Percentiles rank a stretch among this genome's conserved stretches.
phyloP scores from a whole-genome alignment of 306 rosid species.

The Prunus mume region DNA sequence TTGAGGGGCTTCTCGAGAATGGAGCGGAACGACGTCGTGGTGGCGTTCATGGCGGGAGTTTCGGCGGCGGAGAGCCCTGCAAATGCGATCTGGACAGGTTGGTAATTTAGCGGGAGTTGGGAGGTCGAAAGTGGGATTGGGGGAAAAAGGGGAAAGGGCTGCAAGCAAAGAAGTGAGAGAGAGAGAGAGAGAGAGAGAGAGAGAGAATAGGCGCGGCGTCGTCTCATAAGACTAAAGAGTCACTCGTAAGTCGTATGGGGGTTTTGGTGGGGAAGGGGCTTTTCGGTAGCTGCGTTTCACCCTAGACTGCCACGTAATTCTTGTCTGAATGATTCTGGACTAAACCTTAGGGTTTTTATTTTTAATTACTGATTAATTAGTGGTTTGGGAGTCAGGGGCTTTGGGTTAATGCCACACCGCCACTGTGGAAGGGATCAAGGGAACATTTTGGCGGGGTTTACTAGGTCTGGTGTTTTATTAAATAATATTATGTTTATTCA shows the following conservation, averaged over 20 bases:
- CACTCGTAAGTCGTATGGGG: not conserved
- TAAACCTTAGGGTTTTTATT: constrained; percentile 7
- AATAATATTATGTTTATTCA: too few relatives aligned
- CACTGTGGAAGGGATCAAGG: constrained; percentile 1
- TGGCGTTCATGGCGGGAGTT: constrained; percentile 58
- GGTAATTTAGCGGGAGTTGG: constrained; percentile 4
- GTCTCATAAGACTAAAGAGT: not conserved
- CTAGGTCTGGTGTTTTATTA: not conserved
- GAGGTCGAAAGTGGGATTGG: constrained; percentile 15
- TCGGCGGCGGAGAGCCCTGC: constrained; percentile 13
- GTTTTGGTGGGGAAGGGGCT: constrained; percentile 29
- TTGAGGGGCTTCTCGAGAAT: constrained; percentile 87
- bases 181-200: constrained; percentile 19
- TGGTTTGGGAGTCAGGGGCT: not conserved
- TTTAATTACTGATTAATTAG: not conserved
- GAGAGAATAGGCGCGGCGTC: constrained; percentile 12
- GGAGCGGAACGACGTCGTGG: constrained; percentile 62
- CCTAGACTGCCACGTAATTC: constrained; percentile 94
- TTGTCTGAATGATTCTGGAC: constrained; percentile 49
- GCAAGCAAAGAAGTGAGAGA: not conserved
- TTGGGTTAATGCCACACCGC: not conserved
- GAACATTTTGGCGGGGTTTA: not conserved
- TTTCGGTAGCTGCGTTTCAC: constrained; percentile 60
- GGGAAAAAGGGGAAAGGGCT: constrained; percentile 5
- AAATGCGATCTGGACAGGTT: constrained; percentile 11